Percentiles rank a stretch among this genome's conserved stretches.
Evolutionary conservation across 78 protist species (phyloP).

Genomic region (Andalucia godoyi): DNA sequence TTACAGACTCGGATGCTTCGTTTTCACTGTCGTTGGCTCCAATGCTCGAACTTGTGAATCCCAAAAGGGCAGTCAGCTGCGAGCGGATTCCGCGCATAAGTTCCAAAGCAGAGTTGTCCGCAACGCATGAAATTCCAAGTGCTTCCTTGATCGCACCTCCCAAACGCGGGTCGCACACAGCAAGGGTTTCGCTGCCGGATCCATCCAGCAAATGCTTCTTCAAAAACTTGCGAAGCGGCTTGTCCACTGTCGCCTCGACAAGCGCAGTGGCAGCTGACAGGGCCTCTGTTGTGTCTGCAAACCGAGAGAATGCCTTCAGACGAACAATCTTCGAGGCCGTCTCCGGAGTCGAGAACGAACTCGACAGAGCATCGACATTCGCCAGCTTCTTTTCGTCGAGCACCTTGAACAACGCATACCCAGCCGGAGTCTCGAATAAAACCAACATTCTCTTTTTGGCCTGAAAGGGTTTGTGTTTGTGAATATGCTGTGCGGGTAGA

Average conservation of each 20-base stretch:
- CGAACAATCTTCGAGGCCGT: constrained; percentile 27
- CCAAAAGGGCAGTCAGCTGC: constrained; percentile 39
- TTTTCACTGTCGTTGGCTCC: background rate
- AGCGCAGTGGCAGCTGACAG: constrained; percentile 75
- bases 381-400: constrained; percentile 46
- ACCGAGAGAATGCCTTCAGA: constrained; percentile 75
- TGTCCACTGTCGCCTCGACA: constrained; percentile 64
- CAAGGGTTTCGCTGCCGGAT: constrained; percentile 52
- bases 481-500: no score
- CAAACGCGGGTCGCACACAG: constrained; percentile 78
- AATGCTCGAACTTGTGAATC: no score
- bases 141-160: constrained; percentile 79
- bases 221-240: constrained; percentile 67
- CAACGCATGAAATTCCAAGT: constrained; percentile 47
- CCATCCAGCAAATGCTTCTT: constrained; percentile 46
- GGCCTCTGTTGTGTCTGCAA: constrained; percentile 79
- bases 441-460: constrained; percentile 8
- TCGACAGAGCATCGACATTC: constrained; percentile 34
- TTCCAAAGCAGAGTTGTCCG: constrained; percentile 27
- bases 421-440: constrained; percentile 54
- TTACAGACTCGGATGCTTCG: background rate
- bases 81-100: constrained; percentile 60
- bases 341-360: constrained; percentile 23
- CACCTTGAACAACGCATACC: constrained; percentile 82
- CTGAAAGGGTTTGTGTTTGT: no score